Base-by-base conservation (phyloP, 768 basidiomycete species). In the Candolleomyces aberdarensis region DNA sequence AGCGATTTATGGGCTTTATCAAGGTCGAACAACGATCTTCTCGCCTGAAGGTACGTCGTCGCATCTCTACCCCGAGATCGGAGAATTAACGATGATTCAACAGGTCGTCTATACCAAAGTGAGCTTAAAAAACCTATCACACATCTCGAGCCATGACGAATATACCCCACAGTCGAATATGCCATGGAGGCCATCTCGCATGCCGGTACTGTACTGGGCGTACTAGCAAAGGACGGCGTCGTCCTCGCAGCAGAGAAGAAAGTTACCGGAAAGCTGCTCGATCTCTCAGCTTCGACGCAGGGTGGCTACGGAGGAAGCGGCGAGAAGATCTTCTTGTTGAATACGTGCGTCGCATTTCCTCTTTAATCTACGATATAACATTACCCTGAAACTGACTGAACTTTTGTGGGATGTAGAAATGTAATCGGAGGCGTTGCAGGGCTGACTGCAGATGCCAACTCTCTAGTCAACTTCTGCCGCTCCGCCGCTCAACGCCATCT, bases 121-220 rank as follows among this genome's bases (percentile, higher is more conserved):
- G 70, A 75, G 89, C 74, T 57, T 40, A 61, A 50, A 56, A 54
- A 44, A 26, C 31, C 58, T 11, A 41, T 20, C 53, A 15, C 36
- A 44, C 17, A 52, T 20, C 19, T 19, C 54, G 17, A 50, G 26
- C 31, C 47, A 20, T 41, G 48, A 40, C 58, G 65, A 65, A 53
- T 49, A 49, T 62, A 44, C 56, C 51, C 58, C 26, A 26, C 63
- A 96, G 96, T 98, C 80, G 96, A 99, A 79, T 99, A 99, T 84
- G 96, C 96, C 48, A 97, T 98, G 94, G 97, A 98, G 73, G 94
- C 95, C 61, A 98, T 98, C 81, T 97, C 95, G 31, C 91, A 95
- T 69, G 94, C 94, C 19, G 93, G 93, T 57, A 92, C 94, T 46
- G 94, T 96, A 49, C 85, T 96, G n/a, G 94, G 93, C 46, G 89